Evolutionary conservation across 495 filamentous ascomycete genomes (phyloP), one percentile per base, ranked within the genome.

Genomic region (Hypoxylon cercidicola): DNA sequence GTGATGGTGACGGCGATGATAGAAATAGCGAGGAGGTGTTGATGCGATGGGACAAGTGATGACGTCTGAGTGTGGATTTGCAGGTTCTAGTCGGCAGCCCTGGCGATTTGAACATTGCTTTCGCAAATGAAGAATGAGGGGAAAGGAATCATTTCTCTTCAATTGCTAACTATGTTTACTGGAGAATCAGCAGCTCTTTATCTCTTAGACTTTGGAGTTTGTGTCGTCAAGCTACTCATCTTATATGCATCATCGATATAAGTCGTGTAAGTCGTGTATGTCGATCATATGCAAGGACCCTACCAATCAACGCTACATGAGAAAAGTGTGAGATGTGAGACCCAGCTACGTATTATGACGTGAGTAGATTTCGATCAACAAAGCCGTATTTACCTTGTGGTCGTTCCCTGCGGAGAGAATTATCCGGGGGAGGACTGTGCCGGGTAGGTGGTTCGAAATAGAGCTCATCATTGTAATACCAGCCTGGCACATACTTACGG

Each of bases 41-140:
- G 23, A 37, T 9, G 15, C 32, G 18, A 25, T 12, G 8, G 23
- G 55, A 47, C 6, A 41, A 63, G 32, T 54, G 43, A 68, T 71
- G 70, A 73, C 70, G 70, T 71, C 59, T 54, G 39, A 60, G 60
- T 63, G 37, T 57, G 30, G 46, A 32, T 40, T 48, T 58, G 23
- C 44, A 59, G 34, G 10, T 57, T 62, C 50, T 55, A 28, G 23
- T 64, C 10, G 49, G 16, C 1, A 60, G 15, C 16, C 25, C 18
- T 21, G 23, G 59, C 32, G 49, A 41, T 54, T 60, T 55, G 12
- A 66, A 18, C 65, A 72, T 69, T 56, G 48, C 55, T 62, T 55
- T 6, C 4, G 10, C 18, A 41, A 15, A 11, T 6, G 15, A 28
- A 13, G 10, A 35, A 9, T 34, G 7, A 20, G 13, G 44, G 1